Conservation (phyloP, 345 rosid species). For the Aethionema arabicum region DNA sequence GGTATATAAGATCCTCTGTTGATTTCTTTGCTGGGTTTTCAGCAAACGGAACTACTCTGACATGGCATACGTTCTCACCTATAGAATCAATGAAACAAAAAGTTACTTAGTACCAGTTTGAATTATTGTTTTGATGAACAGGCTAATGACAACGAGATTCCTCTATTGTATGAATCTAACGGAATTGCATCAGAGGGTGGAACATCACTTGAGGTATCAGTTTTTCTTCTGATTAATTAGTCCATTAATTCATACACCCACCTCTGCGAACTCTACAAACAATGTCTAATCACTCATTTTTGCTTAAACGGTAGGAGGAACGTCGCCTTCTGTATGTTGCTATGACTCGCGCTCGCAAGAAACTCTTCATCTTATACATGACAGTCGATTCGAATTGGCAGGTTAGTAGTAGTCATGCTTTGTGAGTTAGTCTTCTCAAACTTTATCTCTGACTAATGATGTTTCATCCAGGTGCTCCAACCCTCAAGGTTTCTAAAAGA, state of each 20-base stretch:
- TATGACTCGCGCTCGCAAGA: slow-evolving; percentile 92
- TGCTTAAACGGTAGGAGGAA: slow-evolving; percentile 64
- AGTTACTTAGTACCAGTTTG: not conserved
- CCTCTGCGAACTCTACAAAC: slow-evolving; percentile 16
- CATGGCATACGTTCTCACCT: not conserved
- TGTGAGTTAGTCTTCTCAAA: slow-evolving; percentile 18
- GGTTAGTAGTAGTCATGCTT: slow-evolving; percentile 47
- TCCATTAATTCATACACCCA: slow-evolving; percentile 10
- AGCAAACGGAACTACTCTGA: slow-evolving; percentile 18
- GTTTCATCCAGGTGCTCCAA: slow-evolving; percentile 66
- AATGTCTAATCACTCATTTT: slow-evolving; percentile 6
- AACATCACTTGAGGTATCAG: slow-evolving; percentile 63
- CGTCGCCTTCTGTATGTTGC: slow-evolving; percentile 89
- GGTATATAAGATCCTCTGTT: slow-evolving; percentile 47
- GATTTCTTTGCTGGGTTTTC: slow-evolving; percentile 1
- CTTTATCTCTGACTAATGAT: slow-evolving; percentile 30
- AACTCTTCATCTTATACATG: slow-evolving; percentile 71
- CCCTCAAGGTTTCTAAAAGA: slow-evolving; percentile 94
- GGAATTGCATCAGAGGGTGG: slow-evolving; percentile 52
- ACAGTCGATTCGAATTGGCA: slow-evolving; percentile 91
- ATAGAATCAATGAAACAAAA: slow-evolving; percentile 1
- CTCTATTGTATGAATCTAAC: slow-evolving; percentile 69
- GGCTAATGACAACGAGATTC: slow-evolving; percentile 97
- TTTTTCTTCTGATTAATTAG: slow-evolving; percentile 12
- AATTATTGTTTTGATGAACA: slow-evolving; percentile 32